These are phyloP conservation scores for Cephalotrichum gorgonifer DNA, from an alignment of 2,329 filamentous ascomycete species.

Conservation along the genomic window DNA sequence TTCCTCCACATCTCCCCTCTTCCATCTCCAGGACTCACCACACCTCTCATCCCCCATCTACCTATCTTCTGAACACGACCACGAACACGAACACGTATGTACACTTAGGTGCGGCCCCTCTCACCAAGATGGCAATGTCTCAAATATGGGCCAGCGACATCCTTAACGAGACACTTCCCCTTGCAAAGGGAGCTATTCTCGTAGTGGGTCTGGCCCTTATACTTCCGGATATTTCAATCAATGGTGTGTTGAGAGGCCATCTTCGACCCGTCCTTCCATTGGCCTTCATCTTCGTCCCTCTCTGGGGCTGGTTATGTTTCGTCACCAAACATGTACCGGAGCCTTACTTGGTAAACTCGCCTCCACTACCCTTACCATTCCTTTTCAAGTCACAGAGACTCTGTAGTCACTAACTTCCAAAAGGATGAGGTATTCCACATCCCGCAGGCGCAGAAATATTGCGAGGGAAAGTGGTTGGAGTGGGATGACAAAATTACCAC, in stretches of 20 bases:
- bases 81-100: too few species aligned
- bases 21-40: too few species aligned
- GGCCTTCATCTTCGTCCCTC: conserved; percentile 15
- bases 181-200: not conserved
- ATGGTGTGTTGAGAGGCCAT: not conserved
- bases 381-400: not conserved
- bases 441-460: conserved; percentile 84
- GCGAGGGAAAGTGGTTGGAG: conserved; percentile 56
- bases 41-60: too few species aligned
- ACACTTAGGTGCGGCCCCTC: too few species aligned
- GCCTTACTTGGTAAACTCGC: conserved; percentile 40
- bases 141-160: not conserved
- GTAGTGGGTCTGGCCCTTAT: not conserved
- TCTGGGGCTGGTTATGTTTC: conserved; percentile 25
- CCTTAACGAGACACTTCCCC: not conserved
- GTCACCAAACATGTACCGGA: conserved; percentile 33
- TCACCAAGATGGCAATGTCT: too few species aligned
- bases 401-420: conserved; percentile 1
- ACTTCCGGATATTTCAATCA: not conserved
- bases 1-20: too few species aligned
- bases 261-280: not conserved
- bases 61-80: too few species aligned
- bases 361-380: not conserved
- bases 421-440: conserved; percentile 86
- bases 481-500: conserved; percentile 99